Conservation (phyloP, 495 filamentous ascomycete species). For the Mytilinidion resinicola region DNA sequence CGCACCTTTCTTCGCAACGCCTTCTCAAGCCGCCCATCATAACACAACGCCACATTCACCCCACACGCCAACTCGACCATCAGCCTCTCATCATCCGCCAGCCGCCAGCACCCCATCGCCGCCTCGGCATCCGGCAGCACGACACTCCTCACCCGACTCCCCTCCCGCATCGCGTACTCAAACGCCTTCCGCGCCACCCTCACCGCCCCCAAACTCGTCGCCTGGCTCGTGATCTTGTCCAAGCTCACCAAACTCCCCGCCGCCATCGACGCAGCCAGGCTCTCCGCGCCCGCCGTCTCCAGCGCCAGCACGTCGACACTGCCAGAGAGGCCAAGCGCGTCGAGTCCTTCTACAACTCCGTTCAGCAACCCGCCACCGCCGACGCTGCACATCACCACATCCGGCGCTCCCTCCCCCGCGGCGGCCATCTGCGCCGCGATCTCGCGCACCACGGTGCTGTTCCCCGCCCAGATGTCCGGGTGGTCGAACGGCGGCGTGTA, state of each 20-base stretch:
- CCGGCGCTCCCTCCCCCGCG: slow-evolving; percentile 35
- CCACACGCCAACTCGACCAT: slow-evolving; percentile 81
- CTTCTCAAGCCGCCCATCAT: slow-evolving; percentile 53
- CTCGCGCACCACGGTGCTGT: slow-evolving; percentile 68
- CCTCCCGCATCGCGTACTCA: slow-evolving; percentile 48
- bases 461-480: slow-evolving; percentile 75
- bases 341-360: slow-evolving; percentile 69
- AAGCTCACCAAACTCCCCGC: slow-evolving; percentile 40
- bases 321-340: slow-evolving; percentile 32
- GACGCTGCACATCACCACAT: slow-evolving; percentile 75
- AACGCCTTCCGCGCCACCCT: slow-evolving; percentile 68
- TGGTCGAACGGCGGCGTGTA: slow-evolving; percentile 94
- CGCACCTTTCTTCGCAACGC: slow-evolving; percentile 53
- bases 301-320: slow-evolving; percentile 62
- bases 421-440: slow-evolving; percentile 52
- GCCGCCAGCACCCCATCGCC: slow-evolving; percentile 62
- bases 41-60: slow-evolving; percentile 53
- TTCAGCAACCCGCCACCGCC: slow-evolving; percentile 85
- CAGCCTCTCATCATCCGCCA: slow-evolving; percentile 76
- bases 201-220: slow-evolving; percentile 69
- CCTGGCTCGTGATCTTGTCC: slow-evolving; percentile 70
- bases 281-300: slow-evolving; percentile 78
- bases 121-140: slow-evolving; percentile 78
- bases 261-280: slow-evolving; percentile 55
- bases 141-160: slow-evolving; percentile 49